phyloP scores from a whole-genome alignment of 2,329 filamentous ascomycete genomes.

The Fusarium drepaniforme region DNA sequence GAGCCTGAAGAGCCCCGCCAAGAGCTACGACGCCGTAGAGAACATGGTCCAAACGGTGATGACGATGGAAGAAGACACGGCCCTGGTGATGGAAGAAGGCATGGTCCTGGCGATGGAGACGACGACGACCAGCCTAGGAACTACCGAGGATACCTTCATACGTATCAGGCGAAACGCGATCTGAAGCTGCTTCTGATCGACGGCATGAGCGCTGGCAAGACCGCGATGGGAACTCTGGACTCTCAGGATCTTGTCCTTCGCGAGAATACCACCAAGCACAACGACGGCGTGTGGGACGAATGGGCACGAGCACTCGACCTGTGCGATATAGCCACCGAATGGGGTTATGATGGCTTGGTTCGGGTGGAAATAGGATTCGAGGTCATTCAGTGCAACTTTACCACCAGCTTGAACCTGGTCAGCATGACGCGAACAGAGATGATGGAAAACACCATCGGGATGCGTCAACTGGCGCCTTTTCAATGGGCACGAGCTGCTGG shows the following conservation, averaged over 20 bases:
- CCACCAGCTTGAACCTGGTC: conserved; percentile 54
- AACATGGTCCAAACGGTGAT: background rate
- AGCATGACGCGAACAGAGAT: conserved; percentile 46
- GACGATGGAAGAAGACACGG: background rate
- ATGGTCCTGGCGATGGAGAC: conserved; percentile 6
- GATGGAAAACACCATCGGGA: conserved; percentile 28
- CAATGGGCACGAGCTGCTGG: conserved; percentile 57
- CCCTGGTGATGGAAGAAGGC: background rate
- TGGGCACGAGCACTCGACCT: conserved; percentile 63
- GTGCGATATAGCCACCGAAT: conserved; percentile 65
- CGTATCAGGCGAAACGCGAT: conserved; percentile 69
- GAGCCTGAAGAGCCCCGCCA: conserved; percentile 7
- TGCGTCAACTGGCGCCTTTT: conserved; percentile 47
- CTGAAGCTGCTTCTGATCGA: conserved; percentile 77
- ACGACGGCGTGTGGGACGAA: conserved; percentile 55
- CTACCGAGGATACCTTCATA: conserved; percentile 73
- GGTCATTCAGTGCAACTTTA: conserved; percentile 75
- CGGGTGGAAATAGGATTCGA: conserved; percentile 80
- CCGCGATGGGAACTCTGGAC: conserved; percentile 74
- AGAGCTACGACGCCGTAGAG: conserved; percentile 21
- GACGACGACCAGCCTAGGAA: conserved; percentile 14
- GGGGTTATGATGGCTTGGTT: conserved; percentile 74
- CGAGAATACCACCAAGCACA: conserved; percentile 46
- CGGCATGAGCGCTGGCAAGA: conserved; percentile 77
- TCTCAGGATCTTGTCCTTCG: conserved; percentile 73